Percentiles rank a stretch among this genome's conserved stretches.
These are phyloP conservation scores for Prunus mira DNA, from an alignment of 306 rosid genomes.

Conservation along the genomic window DNA sequence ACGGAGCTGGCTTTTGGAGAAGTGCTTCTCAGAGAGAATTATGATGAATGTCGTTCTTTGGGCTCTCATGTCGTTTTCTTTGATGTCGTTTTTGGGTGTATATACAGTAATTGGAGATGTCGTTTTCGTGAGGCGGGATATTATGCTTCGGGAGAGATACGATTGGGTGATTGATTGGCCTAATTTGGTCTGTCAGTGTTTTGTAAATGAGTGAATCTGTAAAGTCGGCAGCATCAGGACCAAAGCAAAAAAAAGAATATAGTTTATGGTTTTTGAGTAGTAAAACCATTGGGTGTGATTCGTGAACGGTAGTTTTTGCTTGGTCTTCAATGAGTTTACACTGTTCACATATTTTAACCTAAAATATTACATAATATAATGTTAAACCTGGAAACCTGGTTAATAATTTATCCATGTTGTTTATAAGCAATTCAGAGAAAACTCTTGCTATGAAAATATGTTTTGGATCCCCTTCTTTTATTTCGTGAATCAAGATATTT, in stretches of 20 bases:
- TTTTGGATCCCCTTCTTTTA: too few species aligned
- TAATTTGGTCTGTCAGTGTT: not conserved
- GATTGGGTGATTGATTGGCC: not conserved
- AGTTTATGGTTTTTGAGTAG: too few species aligned
- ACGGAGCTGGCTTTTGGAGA: slow-evolving; percentile 74
- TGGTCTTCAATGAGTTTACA: too few species aligned
- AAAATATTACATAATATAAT: too few species aligned
- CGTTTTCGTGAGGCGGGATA: not conserved
- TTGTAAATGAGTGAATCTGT: not conserved
- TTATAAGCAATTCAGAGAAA: too few species aligned
- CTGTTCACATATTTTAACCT: too few species aligned
- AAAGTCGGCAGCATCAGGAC: not conserved
- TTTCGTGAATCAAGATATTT: too few species aligned
- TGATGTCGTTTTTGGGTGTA: not conserved
- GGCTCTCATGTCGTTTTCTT: not conserved
- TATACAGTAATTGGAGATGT: not conserved
- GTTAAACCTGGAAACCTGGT: not conserved
- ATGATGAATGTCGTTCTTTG: not conserved
- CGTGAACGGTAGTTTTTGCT: not conserved
- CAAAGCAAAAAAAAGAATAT: not conserved
- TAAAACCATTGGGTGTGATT: not conserved
- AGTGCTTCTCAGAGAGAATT: slow-evolving; percentile 48
- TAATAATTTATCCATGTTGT: too few species aligned
- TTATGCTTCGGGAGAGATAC: not conserved
- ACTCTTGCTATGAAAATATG: too few species aligned